These are phyloP conservation scores for Verbena officinalis DNA, from an alignment of 257 asterid species.

Conservation along the genomic window DNA sequence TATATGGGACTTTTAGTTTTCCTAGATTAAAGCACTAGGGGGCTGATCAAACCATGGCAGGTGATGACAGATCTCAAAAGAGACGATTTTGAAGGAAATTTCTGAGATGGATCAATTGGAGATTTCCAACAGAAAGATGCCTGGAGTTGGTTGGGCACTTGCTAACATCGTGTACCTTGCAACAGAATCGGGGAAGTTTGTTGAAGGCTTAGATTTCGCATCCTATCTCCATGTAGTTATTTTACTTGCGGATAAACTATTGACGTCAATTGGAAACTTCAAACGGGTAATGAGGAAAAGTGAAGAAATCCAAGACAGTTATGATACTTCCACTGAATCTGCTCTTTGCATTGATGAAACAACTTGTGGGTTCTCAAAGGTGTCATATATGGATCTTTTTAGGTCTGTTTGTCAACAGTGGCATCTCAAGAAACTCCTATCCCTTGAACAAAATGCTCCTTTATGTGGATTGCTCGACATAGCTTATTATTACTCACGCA, in stretches of 20 bases:
- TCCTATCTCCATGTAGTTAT: slow-evolving; percentile 65
- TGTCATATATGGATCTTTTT: slow-evolving; percentile 71
- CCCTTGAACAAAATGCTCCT: slow-evolving; percentile 45
- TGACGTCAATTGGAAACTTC: slow-evolving; percentile 56
- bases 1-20: slow-evolving; percentile 24
- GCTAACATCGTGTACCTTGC: slow-evolving; percentile 79
- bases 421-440: slow-evolving; percentile 78
- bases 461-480: slow-evolving; percentile 53
- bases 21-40: slow-evolving; percentile 42
- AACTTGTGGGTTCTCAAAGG: slow-evolving; percentile 51
- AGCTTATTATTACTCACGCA: slow-evolving; percentile 77
- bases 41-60: slow-evolving; percentile 92
- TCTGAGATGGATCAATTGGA: slow-evolving; percentile 59
- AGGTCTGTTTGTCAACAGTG: slow-evolving; percentile 76
- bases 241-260: slow-evolving; percentile 63
- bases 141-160: slow-evolving; percentile 85
- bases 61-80: slow-evolving; percentile 90
- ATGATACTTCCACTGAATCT: slow-evolving; percentile 45
- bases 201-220: slow-evolving; percentile 56
- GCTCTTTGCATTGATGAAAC: slow-evolving; percentile 42
- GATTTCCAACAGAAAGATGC: slow-evolving; percentile 48
- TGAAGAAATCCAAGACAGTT: slow-evolving; percentile 50
- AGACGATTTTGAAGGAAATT: slow-evolving; percentile 68
- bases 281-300: slow-evolving; percentile 40
- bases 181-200: slow-evolving; percentile 66